Evolutionary conservation across 805 yeast genomes (phyloP).

Genomic region (Candida yuanshanica): DNA sequence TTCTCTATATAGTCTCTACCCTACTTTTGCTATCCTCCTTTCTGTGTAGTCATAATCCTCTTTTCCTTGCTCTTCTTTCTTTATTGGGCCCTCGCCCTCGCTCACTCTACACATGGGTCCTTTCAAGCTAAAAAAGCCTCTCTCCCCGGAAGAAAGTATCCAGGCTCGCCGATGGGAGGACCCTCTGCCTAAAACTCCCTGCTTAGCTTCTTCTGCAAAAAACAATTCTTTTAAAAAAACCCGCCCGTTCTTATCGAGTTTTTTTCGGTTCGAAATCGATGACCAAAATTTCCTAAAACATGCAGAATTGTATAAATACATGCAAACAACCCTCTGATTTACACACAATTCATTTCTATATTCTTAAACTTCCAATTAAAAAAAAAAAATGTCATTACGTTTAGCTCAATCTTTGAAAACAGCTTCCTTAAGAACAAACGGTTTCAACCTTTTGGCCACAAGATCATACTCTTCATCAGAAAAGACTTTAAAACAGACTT

Average conservation of each 20-base stretch:
- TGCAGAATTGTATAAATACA: neutral
- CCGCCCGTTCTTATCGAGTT: neutral
- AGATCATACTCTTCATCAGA: slow-evolving; percentile 26
- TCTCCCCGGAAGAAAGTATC: too few relatives aligned
- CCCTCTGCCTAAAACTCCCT: neutral
- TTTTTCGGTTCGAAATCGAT: neutral
- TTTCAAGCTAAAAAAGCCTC: too few relatives aligned
- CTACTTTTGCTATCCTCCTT: too few relatives aligned
- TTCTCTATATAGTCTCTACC: too few relatives aligned
- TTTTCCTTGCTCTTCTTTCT: neutral
- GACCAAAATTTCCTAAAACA: neutral
- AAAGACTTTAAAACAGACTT: slow-evolving; percentile 85
- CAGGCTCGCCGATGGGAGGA: too few relatives aligned
- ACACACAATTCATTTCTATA: too few relatives aligned
- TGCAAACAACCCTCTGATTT: neutral
- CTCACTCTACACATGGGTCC: too few relatives aligned
- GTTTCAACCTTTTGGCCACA: slow-evolving; percentile 12
- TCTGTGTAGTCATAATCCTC: too few relatives aligned
- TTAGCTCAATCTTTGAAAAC: slow-evolving; percentile 7
- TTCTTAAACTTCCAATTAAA: neutral
- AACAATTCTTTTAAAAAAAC: neutral
- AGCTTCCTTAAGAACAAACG: slow-evolving; percentile 5
- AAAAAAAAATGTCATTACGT: slow-evolving; percentile 6
- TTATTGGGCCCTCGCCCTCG: too few relatives aligned
- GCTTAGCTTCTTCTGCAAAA: neutral